These are phyloP conservation scores for Dendrobium officinale DNA, from an alignment of 106 monocot species.

Conservation along the genomic window DNA sequence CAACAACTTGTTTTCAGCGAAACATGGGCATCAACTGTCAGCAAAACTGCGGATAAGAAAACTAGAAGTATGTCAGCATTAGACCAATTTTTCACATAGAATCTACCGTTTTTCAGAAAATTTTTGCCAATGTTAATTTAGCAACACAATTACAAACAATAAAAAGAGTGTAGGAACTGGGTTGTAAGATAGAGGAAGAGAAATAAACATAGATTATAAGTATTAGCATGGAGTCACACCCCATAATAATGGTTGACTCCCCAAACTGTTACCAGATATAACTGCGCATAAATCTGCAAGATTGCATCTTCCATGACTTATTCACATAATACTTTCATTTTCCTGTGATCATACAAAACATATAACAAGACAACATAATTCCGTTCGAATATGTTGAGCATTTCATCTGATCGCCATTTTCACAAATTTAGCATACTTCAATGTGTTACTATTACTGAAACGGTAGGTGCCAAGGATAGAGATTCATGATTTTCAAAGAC, in stretches of 20 bases:
- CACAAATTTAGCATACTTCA: not conserved
- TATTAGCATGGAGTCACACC: not conserved
- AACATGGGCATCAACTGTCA: not conserved
- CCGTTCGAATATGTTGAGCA: not conserved
- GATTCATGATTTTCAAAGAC: not conserved
- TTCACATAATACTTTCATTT: not conserved
- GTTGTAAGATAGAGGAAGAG: not conserved
- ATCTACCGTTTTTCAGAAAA: not conserved
- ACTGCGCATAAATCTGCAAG: not conserved
- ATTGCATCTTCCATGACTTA: not conserved
- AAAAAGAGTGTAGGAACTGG: not conserved
- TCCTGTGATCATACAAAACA: not conserved
- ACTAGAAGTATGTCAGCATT: not conserved
- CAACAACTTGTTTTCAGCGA: not conserved
- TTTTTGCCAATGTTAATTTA: not conserved
- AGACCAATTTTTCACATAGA: not conserved
- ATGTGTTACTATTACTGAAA: not conserved
- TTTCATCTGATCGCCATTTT: not conserved
- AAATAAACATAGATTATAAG: not conserved
- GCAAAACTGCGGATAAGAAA: not conserved
- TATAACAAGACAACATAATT: not conserved
- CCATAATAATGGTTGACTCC: not conserved
- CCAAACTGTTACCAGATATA: not conserved
- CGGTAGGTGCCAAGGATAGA: not conserved
- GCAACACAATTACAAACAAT: not conserved